Conservation (phyloP, 257 asterid genomes). For the Coffea canephora region DNA sequence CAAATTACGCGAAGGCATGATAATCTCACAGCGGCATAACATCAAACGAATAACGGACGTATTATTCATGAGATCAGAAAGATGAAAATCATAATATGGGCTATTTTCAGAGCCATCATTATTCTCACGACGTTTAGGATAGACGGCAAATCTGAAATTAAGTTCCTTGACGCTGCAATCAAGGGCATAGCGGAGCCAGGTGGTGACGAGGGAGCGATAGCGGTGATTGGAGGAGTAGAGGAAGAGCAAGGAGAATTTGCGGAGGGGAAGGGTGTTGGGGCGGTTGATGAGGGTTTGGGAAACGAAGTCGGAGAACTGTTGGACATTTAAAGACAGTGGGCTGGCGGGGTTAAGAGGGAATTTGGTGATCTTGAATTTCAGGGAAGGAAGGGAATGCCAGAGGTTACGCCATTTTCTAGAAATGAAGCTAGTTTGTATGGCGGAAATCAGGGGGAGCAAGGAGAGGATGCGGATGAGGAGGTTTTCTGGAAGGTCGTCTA, state of each 20-base stretch:
- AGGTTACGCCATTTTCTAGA: conserved; percentile 3
- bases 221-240: not conserved
- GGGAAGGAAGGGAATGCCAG: conserved; percentile 10
- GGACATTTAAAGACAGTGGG: not conserved
- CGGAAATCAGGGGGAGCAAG: not conserved
- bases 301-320: not conserved
- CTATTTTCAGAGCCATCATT: no score
- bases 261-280: not conserved
- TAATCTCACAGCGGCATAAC: no score
- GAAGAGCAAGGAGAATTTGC: not conserved
- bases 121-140: not conserved
- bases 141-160: not conserved
- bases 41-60: no score
- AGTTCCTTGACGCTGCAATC: not conserved
- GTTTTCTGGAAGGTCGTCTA: not conserved
- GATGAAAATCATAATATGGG: no score
- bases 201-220: conserved; percentile 3
- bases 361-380: not conserved
- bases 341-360: not conserved
- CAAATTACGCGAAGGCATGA: not conserved
- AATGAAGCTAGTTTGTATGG: conserved; percentile 1
- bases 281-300: conserved; percentile 8
- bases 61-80: no score
- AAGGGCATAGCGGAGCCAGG: conserved; percentile 5
- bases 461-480: conserved; percentile 2